phyloP scores from a whole-genome alignment of 768 basidiomycete genomes.

The Lanmaoa rubissima region DNA sequence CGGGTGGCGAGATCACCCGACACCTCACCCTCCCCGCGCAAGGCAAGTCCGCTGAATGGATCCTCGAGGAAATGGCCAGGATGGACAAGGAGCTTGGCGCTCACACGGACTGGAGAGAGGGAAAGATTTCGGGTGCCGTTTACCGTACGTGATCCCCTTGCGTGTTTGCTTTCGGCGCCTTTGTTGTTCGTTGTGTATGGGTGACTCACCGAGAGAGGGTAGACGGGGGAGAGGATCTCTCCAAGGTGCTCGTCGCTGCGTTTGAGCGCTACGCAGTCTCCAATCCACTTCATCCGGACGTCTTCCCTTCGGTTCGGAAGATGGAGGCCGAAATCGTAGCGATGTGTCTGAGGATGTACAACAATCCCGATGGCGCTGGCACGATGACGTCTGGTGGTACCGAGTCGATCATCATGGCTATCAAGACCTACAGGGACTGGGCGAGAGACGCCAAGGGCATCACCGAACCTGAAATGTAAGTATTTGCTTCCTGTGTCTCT shows the following conservation, averaged over 20 bases:
- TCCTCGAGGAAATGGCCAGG: conserved; percentile 71
- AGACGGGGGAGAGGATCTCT: conserved; percentile 85
- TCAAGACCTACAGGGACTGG: conserved; percentile 95
- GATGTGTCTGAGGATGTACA: conserved; percentile 84
- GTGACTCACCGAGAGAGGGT: background rate
- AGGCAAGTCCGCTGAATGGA: conserved; percentile 70
- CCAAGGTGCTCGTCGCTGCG: conserved; percentile 74
- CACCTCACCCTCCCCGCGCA: conserved; percentile 64
- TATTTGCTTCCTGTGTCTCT: background rate
- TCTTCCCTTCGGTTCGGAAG: conserved; percentile 89
- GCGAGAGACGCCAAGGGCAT: conserved; percentile 82
- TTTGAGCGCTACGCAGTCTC: conserved; percentile 81
- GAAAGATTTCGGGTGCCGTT: conserved; percentile 81
- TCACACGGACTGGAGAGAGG: conserved; percentile 57
- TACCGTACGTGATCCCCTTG: conserved; percentile 59
- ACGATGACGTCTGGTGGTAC: conserved; percentile 95
- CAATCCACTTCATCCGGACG: conserved; percentile 90
- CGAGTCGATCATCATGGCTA: conserved; percentile 93
- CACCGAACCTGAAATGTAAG: conserved; percentile 89
- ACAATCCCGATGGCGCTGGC: conserved; percentile 82
- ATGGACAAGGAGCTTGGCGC: conserved; percentile 63
- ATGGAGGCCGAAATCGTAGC: conserved; percentile 97
- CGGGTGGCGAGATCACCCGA: conserved; percentile 58
- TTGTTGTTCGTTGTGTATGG: background rate
- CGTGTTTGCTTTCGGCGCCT: background rate